phyloP scores from a whole-genome alignment of 192 early-diverging fungal species.

The Podila epigama region DNA sequence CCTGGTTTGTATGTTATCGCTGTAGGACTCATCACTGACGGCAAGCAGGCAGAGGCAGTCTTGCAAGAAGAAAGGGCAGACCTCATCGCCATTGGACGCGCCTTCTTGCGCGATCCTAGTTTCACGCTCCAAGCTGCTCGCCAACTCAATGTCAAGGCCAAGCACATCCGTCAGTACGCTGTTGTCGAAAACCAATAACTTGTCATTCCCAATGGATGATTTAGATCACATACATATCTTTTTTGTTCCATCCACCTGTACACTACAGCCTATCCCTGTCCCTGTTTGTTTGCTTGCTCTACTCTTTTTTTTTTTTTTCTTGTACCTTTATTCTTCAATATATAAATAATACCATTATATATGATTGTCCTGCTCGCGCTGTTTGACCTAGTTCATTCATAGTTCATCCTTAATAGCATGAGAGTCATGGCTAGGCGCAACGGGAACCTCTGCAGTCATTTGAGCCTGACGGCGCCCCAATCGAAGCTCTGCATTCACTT shows the following conservation, averaged over 20 bases:
- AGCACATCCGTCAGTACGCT: constrained; percentile 67
- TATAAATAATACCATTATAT: neutral
- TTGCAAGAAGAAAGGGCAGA: constrained; percentile 72
- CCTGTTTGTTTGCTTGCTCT: neutral
- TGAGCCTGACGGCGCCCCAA: neutral
- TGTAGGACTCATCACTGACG: constrained; percentile 76
- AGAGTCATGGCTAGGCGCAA: neutral
- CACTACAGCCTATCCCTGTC: neutral
- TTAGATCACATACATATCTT: neutral
- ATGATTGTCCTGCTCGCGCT: too few species aligned
- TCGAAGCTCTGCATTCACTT: constrained; percentile 33
- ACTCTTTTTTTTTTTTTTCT: neutral
- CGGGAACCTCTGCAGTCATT: too few species aligned
- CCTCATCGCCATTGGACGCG: constrained; percentile 74
- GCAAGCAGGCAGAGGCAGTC: constrained; percentile 73
- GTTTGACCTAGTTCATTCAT: neutral
- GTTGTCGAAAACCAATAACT: neutral
- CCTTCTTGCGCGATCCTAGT: constrained; percentile 71
- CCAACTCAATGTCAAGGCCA: constrained; percentile 67
- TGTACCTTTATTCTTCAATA: neutral
- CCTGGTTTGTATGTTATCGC: constrained; percentile 61
- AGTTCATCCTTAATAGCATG: constrained; percentile 31
- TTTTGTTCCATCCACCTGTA: neutral
- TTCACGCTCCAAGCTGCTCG: constrained; percentile 69
- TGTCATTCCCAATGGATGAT: neutral